phyloP scores from a whole-genome alignment of 805 yeast genomes.

The Pachysolen tannophilus region DNA sequence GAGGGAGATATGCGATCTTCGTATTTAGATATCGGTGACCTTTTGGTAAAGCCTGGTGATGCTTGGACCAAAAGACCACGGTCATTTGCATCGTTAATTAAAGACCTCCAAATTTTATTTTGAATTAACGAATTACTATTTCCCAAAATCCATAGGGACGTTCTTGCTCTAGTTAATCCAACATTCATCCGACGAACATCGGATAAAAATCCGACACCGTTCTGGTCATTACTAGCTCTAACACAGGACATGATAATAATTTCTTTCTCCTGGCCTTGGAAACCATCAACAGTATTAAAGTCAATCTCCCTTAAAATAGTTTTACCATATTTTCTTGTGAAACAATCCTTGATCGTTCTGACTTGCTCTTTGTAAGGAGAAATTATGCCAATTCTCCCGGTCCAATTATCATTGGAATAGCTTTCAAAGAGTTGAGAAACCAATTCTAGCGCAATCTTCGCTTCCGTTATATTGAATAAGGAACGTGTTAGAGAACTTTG shows the following conservation, averaged over 20 bases:
- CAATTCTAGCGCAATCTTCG: constrained; percentile 62
- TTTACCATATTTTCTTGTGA: constrained; percentile 54
- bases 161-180: constrained; percentile 87
- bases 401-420: constrained; percentile 45
- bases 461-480: constrained; percentile 63
- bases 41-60: constrained; percentile 17
- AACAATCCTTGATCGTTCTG: constrained; percentile 44
- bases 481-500: constrained; percentile 63
- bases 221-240: constrained; percentile 61
- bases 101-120: constrained; percentile 65
- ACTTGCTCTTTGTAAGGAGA: constrained; percentile 95
- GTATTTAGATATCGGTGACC: too few relatives aligned
- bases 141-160: constrained; percentile 91
- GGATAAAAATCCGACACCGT: constrained; percentile 78
- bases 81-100: constrained; percentile 56
- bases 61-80: constrained; percentile 27
- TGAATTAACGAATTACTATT: constrained; percentile 54
- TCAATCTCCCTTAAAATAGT: constrained; percentile 60
- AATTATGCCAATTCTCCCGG: constrained; percentile 78
- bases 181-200: constrained; percentile 96
- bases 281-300: constrained; percentile 95
- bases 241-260: constrained; percentile 93
- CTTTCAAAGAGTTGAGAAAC: constrained; percentile 41
- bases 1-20: too few relatives aligned
- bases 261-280: constrained; percentile 97